These are phyloP conservation scores for Stentor roeselii DNA, from an alignment of 73 alveolate genomes.

Conservation along the genomic window DNA sequence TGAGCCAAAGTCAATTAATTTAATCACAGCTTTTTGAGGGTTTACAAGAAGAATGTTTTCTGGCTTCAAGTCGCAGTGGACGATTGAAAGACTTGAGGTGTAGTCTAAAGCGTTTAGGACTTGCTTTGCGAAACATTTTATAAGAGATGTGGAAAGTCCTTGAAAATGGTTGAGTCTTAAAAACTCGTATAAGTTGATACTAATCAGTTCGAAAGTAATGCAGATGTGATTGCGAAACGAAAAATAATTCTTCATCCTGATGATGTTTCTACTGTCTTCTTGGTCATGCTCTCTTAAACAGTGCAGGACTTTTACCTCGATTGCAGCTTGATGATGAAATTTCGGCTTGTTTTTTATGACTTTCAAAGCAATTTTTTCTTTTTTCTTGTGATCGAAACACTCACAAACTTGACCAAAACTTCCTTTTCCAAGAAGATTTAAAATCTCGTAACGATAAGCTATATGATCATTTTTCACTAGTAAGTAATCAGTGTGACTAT, in stretches of 20 bases:
- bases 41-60: not conserved
- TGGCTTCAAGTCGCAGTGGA: conserved; percentile 32
- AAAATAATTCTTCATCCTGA: conserved; percentile 47
- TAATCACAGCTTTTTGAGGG: conserved; percentile 13
- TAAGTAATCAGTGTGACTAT: conserved; percentile 65
- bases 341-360: conserved; percentile 56
- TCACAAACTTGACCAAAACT: conserved; percentile 68
- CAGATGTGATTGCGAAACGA: conserved; percentile 57
- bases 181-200: conserved; percentile 60
- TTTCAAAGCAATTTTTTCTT: conserved; percentile 66
- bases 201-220: conserved; percentile 50
- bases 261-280: conserved; percentile 50
- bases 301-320: conserved; percentile 54
- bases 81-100: not conserved
- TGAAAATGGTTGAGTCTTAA: not conserved
- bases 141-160: conserved; percentile 16
- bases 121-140: conserved; percentile 12
- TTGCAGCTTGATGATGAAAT: conserved; percentile 57
- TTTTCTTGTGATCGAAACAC: conserved; percentile 62
- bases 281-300: conserved; percentile 38
- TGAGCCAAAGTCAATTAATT: conserved; percentile 28
- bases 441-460: conserved; percentile 64
- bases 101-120: conserved; percentile 1
- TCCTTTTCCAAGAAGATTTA: conserved; percentile 73
- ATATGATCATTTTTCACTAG: conserved; percentile 59